Base-by-base conservation (phyloP, 2,329 filamentous ascomycete genomes). In the Epichloe brachyelytri region DNA sequence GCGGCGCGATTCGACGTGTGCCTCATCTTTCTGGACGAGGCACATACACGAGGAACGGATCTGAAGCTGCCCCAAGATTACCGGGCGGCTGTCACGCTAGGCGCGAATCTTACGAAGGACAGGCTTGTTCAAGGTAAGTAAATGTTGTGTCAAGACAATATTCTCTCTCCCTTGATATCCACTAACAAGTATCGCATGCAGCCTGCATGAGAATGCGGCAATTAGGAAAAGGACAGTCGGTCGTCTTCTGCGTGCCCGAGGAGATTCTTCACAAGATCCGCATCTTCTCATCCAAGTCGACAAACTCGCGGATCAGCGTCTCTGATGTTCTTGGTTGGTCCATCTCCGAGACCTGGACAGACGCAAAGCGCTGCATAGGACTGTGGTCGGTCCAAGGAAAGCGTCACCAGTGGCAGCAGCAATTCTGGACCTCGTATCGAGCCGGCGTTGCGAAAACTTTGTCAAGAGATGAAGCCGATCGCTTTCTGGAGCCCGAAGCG, bases 161-260 rank as follows among this genome's bases (percentile, higher is more conserved):
- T 5, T 14, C 22, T 33, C 6, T n/a, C n/a, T n/a, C 20, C 6
- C 1, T 34, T 5, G 11, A 11, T 30, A 41, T 12, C 8, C 20
- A n/a, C 49, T 58, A 26, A 51, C 49, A 15, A 17, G 47, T 3
- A 7, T 33, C 3, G 14, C 26, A 8, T 8, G 8, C 38, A 79
- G 82, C 82, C 0, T 85, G 82, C 53, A 86, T 85, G 80, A 65
- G 85, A n/a, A 80, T 88, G 76, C 65, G 84, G 11, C 78, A 82
- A 53, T 70, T 90, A 0, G 85, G 82, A 0, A 66, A 78, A 2
- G 82, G 82, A 0, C 84, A 89, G 56, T 80, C 78, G 0, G 74
- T 88, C 0, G 66, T 77, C 0, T 86, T 86, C 48, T 78, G 74
- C 50, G 64, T 80, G 1, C 73, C 80, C 0, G 59, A 69, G 1